Conservation (phyloP, 176 grass and related monocot genomes). For the Aegilops sharonensis region DNA sequence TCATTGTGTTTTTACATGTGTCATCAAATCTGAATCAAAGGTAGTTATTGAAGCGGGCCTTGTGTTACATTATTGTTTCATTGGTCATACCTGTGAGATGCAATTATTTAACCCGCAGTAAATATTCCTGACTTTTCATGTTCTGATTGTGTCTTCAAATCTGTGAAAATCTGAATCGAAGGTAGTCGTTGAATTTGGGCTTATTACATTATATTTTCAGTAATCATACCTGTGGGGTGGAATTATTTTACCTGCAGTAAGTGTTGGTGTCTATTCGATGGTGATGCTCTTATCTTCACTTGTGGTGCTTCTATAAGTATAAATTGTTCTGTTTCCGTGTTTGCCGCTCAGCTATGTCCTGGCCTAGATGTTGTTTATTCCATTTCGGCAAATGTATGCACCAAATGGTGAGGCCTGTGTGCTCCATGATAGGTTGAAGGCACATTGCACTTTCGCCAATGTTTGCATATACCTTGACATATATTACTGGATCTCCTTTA, state of each 20-base stretch:
- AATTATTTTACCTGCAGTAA: background rate
- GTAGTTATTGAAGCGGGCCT: constrained; percentile 32
- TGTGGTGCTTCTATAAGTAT: background rate
- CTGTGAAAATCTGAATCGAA: constrained; percentile 64
- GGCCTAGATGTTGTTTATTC: constrained; percentile 21
- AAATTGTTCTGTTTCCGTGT: background rate
- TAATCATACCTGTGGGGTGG: background rate
- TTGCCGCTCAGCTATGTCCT: background rate
- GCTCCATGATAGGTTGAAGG: background rate
- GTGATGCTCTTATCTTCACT: background rate
- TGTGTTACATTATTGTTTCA: background rate
- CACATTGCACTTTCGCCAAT: background rate
- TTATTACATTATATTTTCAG: background rate
- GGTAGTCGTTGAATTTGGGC: constrained; percentile 34
- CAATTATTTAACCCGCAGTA: background rate
- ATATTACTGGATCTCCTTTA: background rate
- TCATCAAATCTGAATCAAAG: constrained; percentile 85
- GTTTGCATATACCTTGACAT: background rate
- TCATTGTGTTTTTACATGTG: constrained; percentile 96
- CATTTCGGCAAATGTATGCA: constrained; percentile 1
- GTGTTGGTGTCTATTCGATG: background rate
- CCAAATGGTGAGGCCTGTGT: background rate
- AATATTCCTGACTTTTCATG: constrained; percentile 29
- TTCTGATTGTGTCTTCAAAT: constrained; percentile 83
- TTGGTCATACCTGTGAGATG: background rate